Evolutionary conservation across 2,329 filamentous ascomycete species (phyloP).

Genomic region (Nemania sp.): DNA sequence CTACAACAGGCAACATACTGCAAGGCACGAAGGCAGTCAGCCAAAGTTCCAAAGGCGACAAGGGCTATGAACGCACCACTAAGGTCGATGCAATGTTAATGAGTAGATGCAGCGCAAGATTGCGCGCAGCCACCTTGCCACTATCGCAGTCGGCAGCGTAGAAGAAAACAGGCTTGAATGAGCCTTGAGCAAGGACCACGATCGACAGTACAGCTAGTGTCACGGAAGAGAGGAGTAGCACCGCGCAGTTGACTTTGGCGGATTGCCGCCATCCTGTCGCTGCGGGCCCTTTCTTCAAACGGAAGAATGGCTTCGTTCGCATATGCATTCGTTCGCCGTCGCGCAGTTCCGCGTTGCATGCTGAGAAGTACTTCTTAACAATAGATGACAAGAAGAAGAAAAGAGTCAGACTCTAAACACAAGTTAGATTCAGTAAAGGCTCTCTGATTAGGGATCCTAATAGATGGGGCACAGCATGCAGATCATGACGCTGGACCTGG

Average conservation of each 20-base stretch:
- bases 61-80: constrained; percentile 6
- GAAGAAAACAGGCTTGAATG: constrained; percentile 37
- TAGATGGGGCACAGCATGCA: not conserved
- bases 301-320: not conserved
- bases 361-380: not conserved
- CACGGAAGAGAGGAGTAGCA: constrained; percentile 38
- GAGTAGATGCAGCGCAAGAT: constrained; percentile 2
- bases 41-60: not conserved
- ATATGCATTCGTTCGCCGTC: not conserved
- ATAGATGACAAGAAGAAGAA: not conserved
- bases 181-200: constrained; percentile 20
- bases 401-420: not conserved
- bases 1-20: constrained; percentile 41
- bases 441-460: not conserved
- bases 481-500: not conserved
- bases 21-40: not conserved
- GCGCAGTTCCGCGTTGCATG: not conserved
- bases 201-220: constrained; percentile 32
- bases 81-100: constrained; percentile 30
- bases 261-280: constrained; percentile 40
- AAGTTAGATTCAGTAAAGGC: not conserved
- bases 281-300: not conserved
- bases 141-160: constrained; percentile 38
- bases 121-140: constrained; percentile 24
- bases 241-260: constrained; percentile 41